These are phyloP conservation scores for Lantana camara DNA, from an alignment of 257 asterid genomes.

Conservation along the genomic window DNA sequence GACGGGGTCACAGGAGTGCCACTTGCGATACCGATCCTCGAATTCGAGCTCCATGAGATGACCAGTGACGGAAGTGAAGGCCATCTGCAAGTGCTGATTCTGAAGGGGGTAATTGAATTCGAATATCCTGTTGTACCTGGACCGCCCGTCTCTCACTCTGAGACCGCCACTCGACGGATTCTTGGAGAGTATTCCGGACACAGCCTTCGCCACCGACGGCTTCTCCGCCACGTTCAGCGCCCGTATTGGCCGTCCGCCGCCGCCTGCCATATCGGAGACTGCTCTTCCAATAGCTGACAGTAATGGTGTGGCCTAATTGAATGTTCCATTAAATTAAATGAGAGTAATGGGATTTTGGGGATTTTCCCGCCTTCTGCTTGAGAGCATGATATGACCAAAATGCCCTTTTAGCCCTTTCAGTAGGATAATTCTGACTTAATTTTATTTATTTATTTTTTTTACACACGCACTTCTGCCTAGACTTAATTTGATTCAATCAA, in stretches of 20 bases:
- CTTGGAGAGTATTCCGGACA: slow-evolving; percentile 73
- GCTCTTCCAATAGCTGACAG: background rate
- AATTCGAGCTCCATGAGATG: slow-evolving; percentile 97
- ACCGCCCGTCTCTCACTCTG: slow-evolving; percentile 77
- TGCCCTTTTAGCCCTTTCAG: background rate
- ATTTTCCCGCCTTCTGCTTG: slow-evolving; percentile 33
- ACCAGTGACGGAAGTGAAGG: slow-evolving; percentile 92
- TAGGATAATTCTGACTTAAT: too few relatives aligned
- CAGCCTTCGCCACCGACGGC: slow-evolving; percentile 97
- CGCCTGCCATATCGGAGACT: slow-evolving; percentile 41
- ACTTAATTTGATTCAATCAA: too few relatives aligned
- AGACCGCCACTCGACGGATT: slow-evolving; percentile 63
- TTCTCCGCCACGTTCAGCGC: slow-evolving; percentile 98
- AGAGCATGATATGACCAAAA: background rate
- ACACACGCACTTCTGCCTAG: too few relatives aligned
- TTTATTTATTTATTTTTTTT: too few relatives aligned
- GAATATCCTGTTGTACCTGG: slow-evolving; percentile 82
- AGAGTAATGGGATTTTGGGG: slow-evolving; percentile 20
- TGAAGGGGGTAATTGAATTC: slow-evolving; percentile 69
- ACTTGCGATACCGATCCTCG: slow-evolving; percentile 79
- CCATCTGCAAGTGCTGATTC: slow-evolving; percentile 72
- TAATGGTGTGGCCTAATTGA: background rate
- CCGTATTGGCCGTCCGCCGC: slow-evolving; percentile 59
- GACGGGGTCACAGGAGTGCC: slow-evolving; percentile 96
- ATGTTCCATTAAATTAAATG: background rate